Evolutionary conservation across 352 stramenopile genomes (phyloP).

Genomic region (Globisporangium irregulare): DNA sequence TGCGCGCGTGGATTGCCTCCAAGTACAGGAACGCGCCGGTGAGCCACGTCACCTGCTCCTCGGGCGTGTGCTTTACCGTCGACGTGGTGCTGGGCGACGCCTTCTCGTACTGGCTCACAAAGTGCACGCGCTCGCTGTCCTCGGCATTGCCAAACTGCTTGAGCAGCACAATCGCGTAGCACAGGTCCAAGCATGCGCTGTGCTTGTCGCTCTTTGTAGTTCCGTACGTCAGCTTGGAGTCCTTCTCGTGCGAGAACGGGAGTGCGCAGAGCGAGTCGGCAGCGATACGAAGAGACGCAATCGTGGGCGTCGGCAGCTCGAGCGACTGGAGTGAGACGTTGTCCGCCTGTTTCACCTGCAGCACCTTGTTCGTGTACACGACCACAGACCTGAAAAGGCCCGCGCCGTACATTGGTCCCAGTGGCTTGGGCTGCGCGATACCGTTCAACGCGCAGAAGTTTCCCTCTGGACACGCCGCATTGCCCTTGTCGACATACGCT

Average conservation of each 20-base stretch:
- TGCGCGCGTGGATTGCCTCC: slow-evolving; percentile 54
- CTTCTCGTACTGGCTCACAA: slow-evolving; percentile 47
- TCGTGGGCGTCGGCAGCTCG: slow-evolving; percentile 42
- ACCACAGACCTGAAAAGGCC: slow-evolving; percentile 30
- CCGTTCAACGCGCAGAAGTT: slow-evolving; percentile 53
- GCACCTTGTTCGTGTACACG: slow-evolving; percentile 28
- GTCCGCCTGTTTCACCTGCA: slow-evolving; percentile 23
- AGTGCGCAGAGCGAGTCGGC: slow-evolving; percentile 39
- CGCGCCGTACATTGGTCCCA: slow-evolving; percentile 47
- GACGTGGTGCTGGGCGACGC: slow-evolving; percentile 11
- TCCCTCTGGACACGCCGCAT: slow-evolving; percentile 44
- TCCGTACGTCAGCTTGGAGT: slow-evolving; percentile 18
- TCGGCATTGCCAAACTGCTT: slow-evolving; percentile 50
- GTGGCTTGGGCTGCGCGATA: slow-evolving; percentile 37
- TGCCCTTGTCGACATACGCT: slow-evolving; percentile 41
- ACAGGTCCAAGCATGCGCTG: slow-evolving; percentile 55
- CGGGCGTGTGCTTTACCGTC: slow-evolving; percentile 10
- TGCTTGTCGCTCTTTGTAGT: slow-evolving; percentile 20
- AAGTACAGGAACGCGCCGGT: slow-evolving; percentile 68
- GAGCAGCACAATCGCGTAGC: slow-evolving; percentile 60
- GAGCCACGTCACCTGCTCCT: slow-evolving; percentile 54
- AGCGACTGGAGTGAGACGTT: slow-evolving; percentile 18
- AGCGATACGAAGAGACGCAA: slow-evolving; percentile 32
- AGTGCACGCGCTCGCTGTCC: slow-evolving; percentile 49
- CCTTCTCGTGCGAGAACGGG: slow-evolving; percentile 1